Percentiles rank a stretch among this genome's conserved stretches.
These are phyloP conservation scores for Aspergillus transmontanensis DNA, from an alignment of 2,329 filamentous ascomycete species.

Conservation along the genomic window DNA sequence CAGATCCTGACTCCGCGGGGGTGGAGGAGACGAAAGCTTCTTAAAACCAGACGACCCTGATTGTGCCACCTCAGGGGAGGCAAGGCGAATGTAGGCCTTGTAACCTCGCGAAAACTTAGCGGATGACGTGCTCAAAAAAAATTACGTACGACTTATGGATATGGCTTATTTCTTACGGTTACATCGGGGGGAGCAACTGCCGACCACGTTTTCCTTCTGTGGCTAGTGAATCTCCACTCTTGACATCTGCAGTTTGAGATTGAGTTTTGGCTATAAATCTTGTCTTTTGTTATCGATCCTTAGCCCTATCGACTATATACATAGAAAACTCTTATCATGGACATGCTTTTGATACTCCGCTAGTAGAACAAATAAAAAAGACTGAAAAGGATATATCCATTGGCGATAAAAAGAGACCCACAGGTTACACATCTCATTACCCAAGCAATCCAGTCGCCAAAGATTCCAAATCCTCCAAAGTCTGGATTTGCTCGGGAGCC, in stretches of 20 bases:
- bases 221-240: slow-evolving; percentile 1
- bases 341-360: slow-evolving; percentile 31
- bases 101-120: slow-evolving; percentile 6
- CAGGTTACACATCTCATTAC: slow-evolving; percentile 19
- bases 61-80: not conserved
- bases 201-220: slow-evolving; percentile 1
- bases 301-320: slow-evolving; percentile 7
- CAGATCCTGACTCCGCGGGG: not conserved
- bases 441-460: slow-evolving; percentile 48
- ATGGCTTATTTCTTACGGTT: not conserved
- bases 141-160: slow-evolving; percentile 17
- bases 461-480: slow-evolving; percentile 51
- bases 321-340: slow-evolving; percentile 15
- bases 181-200: not conserved
- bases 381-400: slow-evolving; percentile 18
- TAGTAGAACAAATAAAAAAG: slow-evolving; percentile 20
- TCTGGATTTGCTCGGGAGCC: slow-evolving; percentile 40
- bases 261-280: not conserved
- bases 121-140: slow-evolving; percentile 31
- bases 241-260: not conserved
- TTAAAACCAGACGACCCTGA: not conserved
- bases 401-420: slow-evolving; percentile 9
- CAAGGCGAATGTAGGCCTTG: not conserved
- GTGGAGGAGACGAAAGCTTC: not conserved
- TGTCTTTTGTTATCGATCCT: not conserved